These are phyloP conservation scores for Melastoma malabathricum DNA, from an alignment of 345 rosid species.

Conservation along the genomic window DNA sequence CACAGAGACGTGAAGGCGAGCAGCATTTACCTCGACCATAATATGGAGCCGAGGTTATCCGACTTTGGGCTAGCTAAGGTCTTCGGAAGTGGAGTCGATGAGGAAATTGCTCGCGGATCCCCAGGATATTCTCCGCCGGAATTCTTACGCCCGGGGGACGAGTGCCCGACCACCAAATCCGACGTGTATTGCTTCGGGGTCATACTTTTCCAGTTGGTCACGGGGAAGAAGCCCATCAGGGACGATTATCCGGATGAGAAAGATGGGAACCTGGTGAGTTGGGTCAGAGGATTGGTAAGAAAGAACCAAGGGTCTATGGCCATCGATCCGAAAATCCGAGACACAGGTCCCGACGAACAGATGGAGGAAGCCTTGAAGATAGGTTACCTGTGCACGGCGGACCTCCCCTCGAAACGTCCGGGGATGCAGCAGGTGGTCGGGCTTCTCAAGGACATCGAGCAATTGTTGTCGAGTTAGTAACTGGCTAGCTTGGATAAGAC, in stretches of 20 bases:
- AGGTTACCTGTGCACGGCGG: slow-evolving; percentile 86
- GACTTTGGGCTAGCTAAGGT: slow-evolving; percentile 82
- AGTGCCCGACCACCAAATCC: slow-evolving; percentile 57
- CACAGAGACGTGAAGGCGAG: slow-evolving; percentile 89
- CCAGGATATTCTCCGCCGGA: slow-evolving; percentile 85
- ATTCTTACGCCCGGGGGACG: slow-evolving; percentile 38
- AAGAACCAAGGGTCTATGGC: slow-evolving; percentile 47
- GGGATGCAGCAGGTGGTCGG: slow-evolving; percentile 96
- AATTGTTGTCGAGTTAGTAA: slow-evolving; percentile 8
- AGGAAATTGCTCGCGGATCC: slow-evolving; percentile 49
- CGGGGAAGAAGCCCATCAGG: slow-evolving; percentile 61
- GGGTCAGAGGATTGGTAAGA: slow-evolving; percentile 72
- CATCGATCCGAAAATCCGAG: slow-evolving; percentile 64
- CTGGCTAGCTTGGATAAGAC: too few species aligned
- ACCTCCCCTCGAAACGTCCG: slow-evolving; percentile 73
- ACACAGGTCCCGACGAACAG: slow-evolving; percentile 46
- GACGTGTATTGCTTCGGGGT: slow-evolving; percentile 92
- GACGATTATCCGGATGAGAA: slow-evolving; percentile 68
- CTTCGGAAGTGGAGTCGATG: slow-evolving; percentile 61
- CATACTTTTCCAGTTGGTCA: slow-evolving; percentile 63
- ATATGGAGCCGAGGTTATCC: slow-evolving; percentile 78
- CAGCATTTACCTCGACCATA: slow-evolving; percentile 70
- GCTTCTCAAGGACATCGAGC: slow-evolving; percentile 86
- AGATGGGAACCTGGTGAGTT: slow-evolving; percentile 41
- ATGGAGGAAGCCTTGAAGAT: slow-evolving; percentile 85